phyloP scores from a whole-genome alignment of 2,329 filamentous ascomycete genomes.

The Hymenoscyphus fructigenus region DNA sequence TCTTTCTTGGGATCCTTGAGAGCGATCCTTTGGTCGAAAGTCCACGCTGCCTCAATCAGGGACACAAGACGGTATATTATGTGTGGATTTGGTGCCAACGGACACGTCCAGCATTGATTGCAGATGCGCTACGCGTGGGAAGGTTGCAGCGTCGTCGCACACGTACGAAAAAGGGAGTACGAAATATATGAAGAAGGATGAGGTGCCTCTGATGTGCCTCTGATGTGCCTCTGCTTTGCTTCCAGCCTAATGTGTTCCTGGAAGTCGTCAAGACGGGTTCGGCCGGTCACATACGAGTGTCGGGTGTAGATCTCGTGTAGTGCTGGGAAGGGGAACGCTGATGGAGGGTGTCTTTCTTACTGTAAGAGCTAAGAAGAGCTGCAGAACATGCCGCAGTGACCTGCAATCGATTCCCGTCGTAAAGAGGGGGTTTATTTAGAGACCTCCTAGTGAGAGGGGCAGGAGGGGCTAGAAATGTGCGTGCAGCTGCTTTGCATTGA shows the following conservation, averaged over 20 bases:
- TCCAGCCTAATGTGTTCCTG: constrained; percentile 5
- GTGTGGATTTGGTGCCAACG: not conserved
- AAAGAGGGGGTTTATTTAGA: constrained; percentile 2
- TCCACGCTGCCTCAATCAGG: not conserved
- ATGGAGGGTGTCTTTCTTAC: not conserved
- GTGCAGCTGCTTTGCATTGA: constrained; percentile 3
- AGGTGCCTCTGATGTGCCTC: too few relatives aligned
- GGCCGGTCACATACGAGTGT: constrained; percentile 4
- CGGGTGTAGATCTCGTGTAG: constrained; percentile 1
- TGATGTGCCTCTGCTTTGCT: not conserved
- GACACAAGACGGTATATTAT: constrained; percentile 3
- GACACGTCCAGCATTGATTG: not conserved
- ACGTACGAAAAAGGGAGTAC: not conserved
- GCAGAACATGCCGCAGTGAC: not conserved
- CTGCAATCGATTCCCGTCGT: not conserved
- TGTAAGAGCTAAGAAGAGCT: not conserved
- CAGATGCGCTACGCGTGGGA: constrained; percentile 2
- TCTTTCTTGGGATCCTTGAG: not conserved
- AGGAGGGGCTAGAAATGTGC: constrained; percentile 1
- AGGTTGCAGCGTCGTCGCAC: constrained; percentile 1
- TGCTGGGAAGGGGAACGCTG: not conserved
- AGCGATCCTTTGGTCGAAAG: not conserved
- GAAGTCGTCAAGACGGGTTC: not conserved
- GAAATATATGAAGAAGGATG: not conserved
- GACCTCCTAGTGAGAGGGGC: not conserved